These are phyloP conservation scores for Candida rishiriensis DNA, from an alignment of 805 yeast genomes.

Conservation along the genomic window DNA sequence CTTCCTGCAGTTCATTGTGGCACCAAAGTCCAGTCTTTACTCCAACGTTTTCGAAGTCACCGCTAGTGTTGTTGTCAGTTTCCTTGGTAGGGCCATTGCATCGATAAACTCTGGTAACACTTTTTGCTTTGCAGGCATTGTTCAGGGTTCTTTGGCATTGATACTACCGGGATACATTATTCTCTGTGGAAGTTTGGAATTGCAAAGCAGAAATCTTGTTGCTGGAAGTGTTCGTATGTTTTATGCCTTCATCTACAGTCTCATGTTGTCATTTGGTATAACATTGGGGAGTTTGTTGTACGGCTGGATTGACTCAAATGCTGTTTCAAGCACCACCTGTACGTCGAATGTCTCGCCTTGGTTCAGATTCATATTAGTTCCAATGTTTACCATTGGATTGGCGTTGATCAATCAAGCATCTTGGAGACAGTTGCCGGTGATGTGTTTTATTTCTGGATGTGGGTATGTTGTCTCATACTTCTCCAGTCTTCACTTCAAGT, in stretches of 20 bases:
- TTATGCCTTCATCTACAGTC: slow-evolving; percentile 88
- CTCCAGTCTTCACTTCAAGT: slow-evolving; percentile 62
- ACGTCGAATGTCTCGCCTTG: slow-evolving; percentile 47
- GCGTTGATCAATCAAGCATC: slow-evolving; percentile 85
- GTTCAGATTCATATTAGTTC: slow-evolving; percentile 72
- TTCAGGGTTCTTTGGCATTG: slow-evolving; percentile 85
- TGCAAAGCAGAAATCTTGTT: slow-evolving; percentile 84
- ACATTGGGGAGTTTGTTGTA: slow-evolving; percentile 90
- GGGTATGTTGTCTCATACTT: slow-evolving; percentile 85
- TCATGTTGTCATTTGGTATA: slow-evolving; percentile 89
- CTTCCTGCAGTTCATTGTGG: slow-evolving; percentile 68
- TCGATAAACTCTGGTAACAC: slow-evolving; percentile 60
- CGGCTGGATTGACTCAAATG: slow-evolving; percentile 88
- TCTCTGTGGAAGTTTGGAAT: slow-evolving; percentile 84
- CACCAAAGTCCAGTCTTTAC: slow-evolving; percentile 79
- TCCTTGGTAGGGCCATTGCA: slow-evolving; percentile 85
- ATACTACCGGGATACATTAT: slow-evolving; percentile 94
- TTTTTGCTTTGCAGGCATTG: slow-evolving; percentile 83
- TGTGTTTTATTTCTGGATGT: slow-evolving; percentile 69
- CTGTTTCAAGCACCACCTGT: slow-evolving; percentile 63
- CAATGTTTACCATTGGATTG: slow-evolving; percentile 53
- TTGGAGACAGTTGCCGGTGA: slow-evolving; percentile 75
- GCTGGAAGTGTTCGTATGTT: slow-evolving; percentile 97
- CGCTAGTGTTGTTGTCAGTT: slow-evolving; percentile 82
- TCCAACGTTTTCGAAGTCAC: slow-evolving; percentile 91